phyloP scores from a whole-genome alignment of 2,329 filamentous ascomycete species.

The Fusarium palustre region DNA sequence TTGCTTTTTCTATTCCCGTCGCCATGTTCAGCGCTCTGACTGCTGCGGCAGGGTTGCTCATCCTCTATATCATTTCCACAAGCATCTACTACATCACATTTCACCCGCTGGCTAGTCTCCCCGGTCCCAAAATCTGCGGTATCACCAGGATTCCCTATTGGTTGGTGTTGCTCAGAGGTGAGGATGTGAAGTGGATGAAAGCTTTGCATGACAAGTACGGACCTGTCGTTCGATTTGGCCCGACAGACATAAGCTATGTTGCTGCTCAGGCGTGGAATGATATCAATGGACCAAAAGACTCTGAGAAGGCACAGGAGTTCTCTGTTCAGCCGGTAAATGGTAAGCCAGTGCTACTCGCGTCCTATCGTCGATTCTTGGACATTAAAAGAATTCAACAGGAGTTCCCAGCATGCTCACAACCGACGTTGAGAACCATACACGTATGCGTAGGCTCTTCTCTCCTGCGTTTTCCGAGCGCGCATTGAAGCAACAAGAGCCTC shows the following conservation, averaged over 20 bases:
- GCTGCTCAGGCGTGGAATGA: conserved; percentile 23
- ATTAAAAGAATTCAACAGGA: not conserved
- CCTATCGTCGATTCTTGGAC: rapidly evolving
- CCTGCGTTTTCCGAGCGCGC: conserved; percentile 29
- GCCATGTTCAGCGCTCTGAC: not conserved
- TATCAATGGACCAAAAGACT: conserved; percentile 10
- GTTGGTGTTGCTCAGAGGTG: not conserved
- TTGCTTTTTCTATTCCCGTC: not conserved
- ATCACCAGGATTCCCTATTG: conserved; percentile 25
- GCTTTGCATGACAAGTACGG: conserved; percentile 12
- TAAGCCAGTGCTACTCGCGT: not conserved
- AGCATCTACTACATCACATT: conserved; percentile 15
- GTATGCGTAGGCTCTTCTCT: conserved; percentile 10
- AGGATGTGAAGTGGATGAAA: conserved; percentile 27
- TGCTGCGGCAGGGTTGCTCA: not conserved
- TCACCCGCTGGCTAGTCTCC: conserved; percentile 19
- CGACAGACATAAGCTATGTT: conserved; percentile 24
- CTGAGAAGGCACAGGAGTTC: conserved; percentile 21
- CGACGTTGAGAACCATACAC: not conserved
- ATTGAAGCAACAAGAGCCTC: conserved; percentile 21
- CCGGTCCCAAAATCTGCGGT: conserved; percentile 21
- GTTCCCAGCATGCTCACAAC: conserved; percentile 22
- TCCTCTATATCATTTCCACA: not conserved
- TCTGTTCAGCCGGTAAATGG: conserved; percentile 14
- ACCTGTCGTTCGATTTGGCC: conserved; percentile 26